Evolutionary conservation across 169 alveolate species (phyloP), one percentile per base, ranked within the genome.

Genomic region (Plasmodium vinckei): DNA sequence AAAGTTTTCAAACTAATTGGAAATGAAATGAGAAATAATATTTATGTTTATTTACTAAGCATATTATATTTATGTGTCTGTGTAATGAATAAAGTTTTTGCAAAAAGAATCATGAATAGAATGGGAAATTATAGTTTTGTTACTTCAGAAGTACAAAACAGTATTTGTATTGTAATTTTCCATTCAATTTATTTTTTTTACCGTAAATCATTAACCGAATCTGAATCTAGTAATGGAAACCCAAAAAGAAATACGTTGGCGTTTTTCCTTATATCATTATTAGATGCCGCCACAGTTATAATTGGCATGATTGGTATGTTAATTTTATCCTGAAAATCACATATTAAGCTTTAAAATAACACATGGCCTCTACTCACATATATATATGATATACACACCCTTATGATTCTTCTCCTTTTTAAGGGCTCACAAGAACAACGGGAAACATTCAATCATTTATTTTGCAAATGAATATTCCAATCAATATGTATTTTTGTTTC

Each of bases 391-490:
- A 42, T 51, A 21, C 21, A 10, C 17, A 10, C 9, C 25, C 2
- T 46, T 69, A 4, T 23, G 27, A 6, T 51, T 44, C 10, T 47
- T 61, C 65, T 49, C 47, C 6, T 33, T 19, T 47, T 15, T 71
- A 46, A 72, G 87, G 87, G 12, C 71, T 75, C 46, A 75, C 88
- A 9, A 75, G 75, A 75, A 75, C 88, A 42, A 63, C 88, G 13
- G 88, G 88, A 17, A 75, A 75, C 33, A 75, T 75, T 5, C 88
- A 75, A n/a, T 75, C 88, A 13, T 75, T 75, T 54, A 73, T 63
- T 27, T 15, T 63, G 39, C 88, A 75, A 54, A 42, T 75, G 56
- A 75, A 65, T 42, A 75, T 75, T 23, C 88, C 88, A 19, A 23
- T 75, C 23, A 75, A 75, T 49, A 75, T 75, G 88, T 75, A 61